A percentile compares a stretch with the other conserved stretches of the same genome.
Evolutionary conservation across 1,284 basidiomycete species (phyloP).

Genomic region (Trichosporon sp.): DNA sequence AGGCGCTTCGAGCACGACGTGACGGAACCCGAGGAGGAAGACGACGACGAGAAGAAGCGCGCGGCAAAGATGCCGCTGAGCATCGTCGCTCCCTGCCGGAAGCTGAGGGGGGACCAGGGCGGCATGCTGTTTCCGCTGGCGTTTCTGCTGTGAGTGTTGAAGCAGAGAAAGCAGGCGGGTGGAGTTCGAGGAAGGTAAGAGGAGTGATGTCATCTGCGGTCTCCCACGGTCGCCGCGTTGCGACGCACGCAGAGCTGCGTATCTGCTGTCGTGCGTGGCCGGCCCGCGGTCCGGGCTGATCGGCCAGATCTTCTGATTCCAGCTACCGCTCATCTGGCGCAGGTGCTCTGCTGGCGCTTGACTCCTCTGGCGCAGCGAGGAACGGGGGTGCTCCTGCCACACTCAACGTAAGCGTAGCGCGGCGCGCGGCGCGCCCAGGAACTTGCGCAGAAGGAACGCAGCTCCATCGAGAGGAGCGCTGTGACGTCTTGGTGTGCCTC

Average conservation of each 20-base stretch:
- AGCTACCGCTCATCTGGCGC: background rate
- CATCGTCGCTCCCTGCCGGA: background rate
- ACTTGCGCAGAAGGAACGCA: too few species aligned
- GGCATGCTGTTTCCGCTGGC: background rate
- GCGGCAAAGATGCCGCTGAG: slow-evolving; percentile 3
- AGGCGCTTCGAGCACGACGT: slow-evolving; percentile 32
- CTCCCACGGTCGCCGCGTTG: background rate
- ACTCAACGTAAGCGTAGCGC: too few species aligned
- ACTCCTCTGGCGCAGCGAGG: too few species aligned
- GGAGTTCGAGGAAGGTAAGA: background rate
- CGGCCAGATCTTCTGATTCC: background rate
- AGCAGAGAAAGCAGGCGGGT: too few species aligned
- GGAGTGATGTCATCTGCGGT: background rate
- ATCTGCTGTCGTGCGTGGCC: too few species aligned
- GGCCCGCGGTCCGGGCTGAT: background rate
- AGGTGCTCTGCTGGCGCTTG: background rate
- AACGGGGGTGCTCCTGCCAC: too few species aligned
- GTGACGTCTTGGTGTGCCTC: too few species aligned
- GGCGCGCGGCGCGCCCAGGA: too few species aligned
- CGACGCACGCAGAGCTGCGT: too few species aligned
- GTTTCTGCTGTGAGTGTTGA: background rate
- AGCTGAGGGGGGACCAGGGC: background rate
- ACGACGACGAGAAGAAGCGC: background rate
- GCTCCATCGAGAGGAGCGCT: too few species aligned
- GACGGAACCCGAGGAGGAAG: background rate